These are phyloP conservation scores for Pythium diclinum DNA, from an alignment of 352 stramenopile species.

Conservation along the genomic window DNA sequence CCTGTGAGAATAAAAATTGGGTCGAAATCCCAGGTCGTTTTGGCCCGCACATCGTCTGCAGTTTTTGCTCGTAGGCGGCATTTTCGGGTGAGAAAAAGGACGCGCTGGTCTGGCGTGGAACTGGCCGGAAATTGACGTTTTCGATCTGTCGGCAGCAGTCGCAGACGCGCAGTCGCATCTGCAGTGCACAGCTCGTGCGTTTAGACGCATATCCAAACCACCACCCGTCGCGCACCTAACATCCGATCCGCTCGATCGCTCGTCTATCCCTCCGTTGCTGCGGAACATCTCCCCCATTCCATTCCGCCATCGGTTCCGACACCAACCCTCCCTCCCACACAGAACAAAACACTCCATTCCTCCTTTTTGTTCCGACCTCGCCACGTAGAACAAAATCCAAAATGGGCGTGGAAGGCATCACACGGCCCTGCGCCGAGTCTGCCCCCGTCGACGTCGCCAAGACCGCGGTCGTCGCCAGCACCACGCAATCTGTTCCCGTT, in stretches of 20 bases:
- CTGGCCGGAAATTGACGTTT: constrained; percentile 25
- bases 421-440: constrained; percentile 6
- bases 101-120: constrained; percentile 11
- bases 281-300: not conserved
- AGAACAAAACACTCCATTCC: constrained; percentile 5
- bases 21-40: constrained; percentile 14
- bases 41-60: constrained; percentile 8
- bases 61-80: not conserved
- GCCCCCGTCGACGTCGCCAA: not conserved
- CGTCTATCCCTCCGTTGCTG: not conserved
- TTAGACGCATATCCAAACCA: constrained; percentile 12
- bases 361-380: not conserved
- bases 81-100: constrained; percentile 4
- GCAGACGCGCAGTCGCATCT: constrained; percentile 1
- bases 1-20: constrained; percentile 19
- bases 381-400: not conserved
- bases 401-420: constrained; percentile 29
- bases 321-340: not conserved
- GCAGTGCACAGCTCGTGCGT: not conserved
- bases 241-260: constrained; percentile 3
- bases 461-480: not conserved
- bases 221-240: constrained; percentile 11
- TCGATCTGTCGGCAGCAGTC: not conserved
- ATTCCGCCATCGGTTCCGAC: not conserved
- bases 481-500: not conserved